A percentile compares a stretch with the other conserved stretches of the same genome.
Evolutionary conservation across 2,329 filamentous ascomycete species (phyloP).

Genomic region (Sporothrix mexicana): DNA sequence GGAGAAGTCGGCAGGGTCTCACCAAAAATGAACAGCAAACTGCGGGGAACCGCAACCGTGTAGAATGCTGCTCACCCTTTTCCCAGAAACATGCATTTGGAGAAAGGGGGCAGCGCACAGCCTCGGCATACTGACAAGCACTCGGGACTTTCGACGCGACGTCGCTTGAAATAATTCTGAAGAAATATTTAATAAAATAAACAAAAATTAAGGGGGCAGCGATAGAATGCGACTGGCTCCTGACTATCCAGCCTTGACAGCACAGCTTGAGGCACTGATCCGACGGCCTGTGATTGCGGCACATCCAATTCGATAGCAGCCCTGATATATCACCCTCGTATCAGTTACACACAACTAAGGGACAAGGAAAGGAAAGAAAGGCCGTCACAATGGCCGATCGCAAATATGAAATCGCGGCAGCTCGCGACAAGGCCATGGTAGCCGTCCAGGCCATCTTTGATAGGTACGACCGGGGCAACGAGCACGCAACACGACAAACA

Average conservation of each 20-base stretch:
- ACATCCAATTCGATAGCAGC: background rate
- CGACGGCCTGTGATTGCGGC: background rate
- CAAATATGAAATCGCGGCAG: slow-evolving; percentile 1
- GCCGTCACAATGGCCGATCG: background rate
- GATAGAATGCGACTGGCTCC: background rate
- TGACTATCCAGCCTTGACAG: slow-evolving; percentile 1
- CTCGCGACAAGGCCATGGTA: slow-evolving; percentile 28
- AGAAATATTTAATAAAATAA: too few relatives aligned
- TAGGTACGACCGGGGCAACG: slow-evolving; percentile 18
- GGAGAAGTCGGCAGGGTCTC: slow-evolving; percentile 12
- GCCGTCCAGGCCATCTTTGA: slow-evolving; percentile 36
- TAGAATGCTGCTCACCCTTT: background rate
- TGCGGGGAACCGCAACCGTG: background rate
- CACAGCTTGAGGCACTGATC: background rate
- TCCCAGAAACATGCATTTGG: background rate
- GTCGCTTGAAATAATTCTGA: background rate
- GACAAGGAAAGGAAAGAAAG: background rate
- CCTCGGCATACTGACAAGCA: slow-evolving; percentile 7
- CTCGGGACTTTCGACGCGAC: background rate
- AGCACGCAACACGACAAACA: background rate
- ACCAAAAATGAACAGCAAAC: background rate
- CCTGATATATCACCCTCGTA: too few relatives aligned
- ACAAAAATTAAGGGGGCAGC: background rate
- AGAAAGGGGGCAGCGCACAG: background rate
- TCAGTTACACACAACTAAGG: too few relatives aligned